Percentiles rank a stretch among this genome's conserved stretches.
phyloP scores from a whole-genome alignment of 352 stramenopile genomes.

The Phytopythium helicoides region DNA sequence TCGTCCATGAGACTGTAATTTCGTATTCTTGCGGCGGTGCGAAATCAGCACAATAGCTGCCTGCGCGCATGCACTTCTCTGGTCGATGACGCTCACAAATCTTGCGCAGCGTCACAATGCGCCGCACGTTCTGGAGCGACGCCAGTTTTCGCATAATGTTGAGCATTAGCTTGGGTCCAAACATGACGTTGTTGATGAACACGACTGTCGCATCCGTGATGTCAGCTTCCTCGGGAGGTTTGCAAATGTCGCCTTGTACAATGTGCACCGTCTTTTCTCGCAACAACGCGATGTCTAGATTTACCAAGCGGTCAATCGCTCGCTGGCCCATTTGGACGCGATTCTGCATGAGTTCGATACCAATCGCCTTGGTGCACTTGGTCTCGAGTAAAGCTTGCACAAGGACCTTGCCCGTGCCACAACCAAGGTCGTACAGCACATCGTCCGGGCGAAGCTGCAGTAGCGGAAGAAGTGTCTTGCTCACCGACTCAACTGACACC shows the following conservation, averaged over 20 bases:
- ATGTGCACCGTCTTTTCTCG: conserved; percentile 54
- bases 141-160: conserved; percentile 65
- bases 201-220: conserved; percentile 78
- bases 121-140: conserved; percentile 54
- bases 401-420: conserved; percentile 79
- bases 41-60: conserved; percentile 65
- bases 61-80: conserved; percentile 50
- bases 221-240: conserved; percentile 41
- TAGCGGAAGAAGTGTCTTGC: conserved; percentile 59
- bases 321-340: conserved; percentile 57
- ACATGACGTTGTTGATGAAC: conserved; percentile 89
- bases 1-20: conserved; percentile 80
- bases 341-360: conserved; percentile 87
- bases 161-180: conserved; percentile 73
- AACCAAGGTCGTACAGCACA: conserved; percentile 84
- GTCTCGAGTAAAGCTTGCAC: conserved; percentile 74
- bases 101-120: conserved; percentile 74
- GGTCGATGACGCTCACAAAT: conserved; percentile 76
- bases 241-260: conserved; percentile 73
- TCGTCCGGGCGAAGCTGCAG: conserved; percentile 61
- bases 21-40: conserved; percentile 59
- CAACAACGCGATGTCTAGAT: conserved; percentile 36
- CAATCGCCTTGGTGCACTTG: conserved; percentile 54
- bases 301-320: conserved; percentile 48
- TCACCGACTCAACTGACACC: conserved; percentile 68